A percentile compares a stretch with the other conserved stretches of the same genome.
phyloP scores from a whole-genome alignment of 129 eudicot species.

The Saussurea involucrata region DNA sequence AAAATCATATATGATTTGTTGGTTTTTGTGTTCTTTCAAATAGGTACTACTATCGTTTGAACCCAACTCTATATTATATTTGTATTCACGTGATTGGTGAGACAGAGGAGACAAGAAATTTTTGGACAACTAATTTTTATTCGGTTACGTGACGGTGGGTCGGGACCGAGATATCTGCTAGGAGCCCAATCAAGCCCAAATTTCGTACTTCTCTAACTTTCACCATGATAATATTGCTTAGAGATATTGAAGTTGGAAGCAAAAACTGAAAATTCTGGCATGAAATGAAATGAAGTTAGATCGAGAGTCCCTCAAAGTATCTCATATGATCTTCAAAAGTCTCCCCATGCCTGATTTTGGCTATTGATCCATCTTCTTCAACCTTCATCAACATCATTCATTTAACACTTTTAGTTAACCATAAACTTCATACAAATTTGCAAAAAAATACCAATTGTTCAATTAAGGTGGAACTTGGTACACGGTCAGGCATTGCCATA shows the following conservation, averaged over 20 bases:
- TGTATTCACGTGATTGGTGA: too few species aligned
- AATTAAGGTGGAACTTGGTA: background rate
- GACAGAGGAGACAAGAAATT: too few species aligned
- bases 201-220: background rate
- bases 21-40: too few species aligned
- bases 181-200: background rate
- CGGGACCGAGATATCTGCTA: background rate
- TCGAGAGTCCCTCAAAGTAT: slow-evolving; percentile 70
- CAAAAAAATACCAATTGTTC: too few species aligned
- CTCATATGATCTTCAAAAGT: slow-evolving; percentile 91
- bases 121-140: too few species aligned
- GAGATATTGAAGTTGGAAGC: background rate
- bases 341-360: slow-evolving; percentile 88
- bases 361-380: slow-evolving; percentile 80
- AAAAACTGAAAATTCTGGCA: background rate
- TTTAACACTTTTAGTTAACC: background rate
- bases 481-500: too few species aligned
- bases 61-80: too few species aligned
- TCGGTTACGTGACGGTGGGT: background rate
- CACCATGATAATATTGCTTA: background rate
- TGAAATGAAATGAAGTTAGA: background rate
- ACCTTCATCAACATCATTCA: slow-evolving; percentile 34
- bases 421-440: background rate
- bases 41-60: too few species aligned
- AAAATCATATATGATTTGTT: too few species aligned